Conservation (phyloP, 2,329 filamentous ascomycete species). For the Exophiala spinifera region DNA sequence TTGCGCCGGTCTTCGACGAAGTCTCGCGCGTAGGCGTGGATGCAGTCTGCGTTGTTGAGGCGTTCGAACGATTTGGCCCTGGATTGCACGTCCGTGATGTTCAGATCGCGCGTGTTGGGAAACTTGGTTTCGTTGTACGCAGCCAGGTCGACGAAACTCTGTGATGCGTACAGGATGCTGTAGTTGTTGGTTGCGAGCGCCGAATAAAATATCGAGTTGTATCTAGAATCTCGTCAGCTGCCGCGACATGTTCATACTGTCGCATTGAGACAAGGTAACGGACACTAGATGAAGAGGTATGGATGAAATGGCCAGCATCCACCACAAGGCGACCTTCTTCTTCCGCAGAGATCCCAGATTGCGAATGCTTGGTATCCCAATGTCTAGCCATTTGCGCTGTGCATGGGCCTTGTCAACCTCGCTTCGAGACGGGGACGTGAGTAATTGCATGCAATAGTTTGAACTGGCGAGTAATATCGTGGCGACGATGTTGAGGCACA, state of each 20-base stretch:
- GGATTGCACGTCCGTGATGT: slow-evolving; percentile 20
- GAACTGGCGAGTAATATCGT: slow-evolving; percentile 47
- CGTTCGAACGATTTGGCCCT: slow-evolving; percentile 11
- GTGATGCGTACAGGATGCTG: slow-evolving; percentile 21
- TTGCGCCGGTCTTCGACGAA: slow-evolving; percentile 26
- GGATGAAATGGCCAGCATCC: slow-evolving; percentile 27
- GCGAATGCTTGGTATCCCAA: slow-evolving; percentile 32
- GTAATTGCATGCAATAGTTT: slow-evolving; percentile 53
- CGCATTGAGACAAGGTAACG: slow-evolving; percentile 11
- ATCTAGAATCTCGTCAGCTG: slow-evolving; percentile 21
- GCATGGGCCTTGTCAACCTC: slow-evolving; percentile 51
- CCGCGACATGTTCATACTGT: neutral
- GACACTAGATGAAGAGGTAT: slow-evolving; percentile 32
- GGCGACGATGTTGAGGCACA: slow-evolving; percentile 49
- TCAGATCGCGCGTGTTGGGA: slow-evolving; percentile 18
- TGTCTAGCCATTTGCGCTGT: slow-evolving; percentile 33
- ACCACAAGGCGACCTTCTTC: slow-evolving; percentile 27
- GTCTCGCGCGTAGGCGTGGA: slow-evolving; percentile 21
- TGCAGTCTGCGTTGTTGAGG: slow-evolving; percentile 23
- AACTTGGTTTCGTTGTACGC: slow-evolving; percentile 21
- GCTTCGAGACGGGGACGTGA: slow-evolving; percentile 49
- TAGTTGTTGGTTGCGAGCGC: slow-evolving; percentile 30
- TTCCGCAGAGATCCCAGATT: slow-evolving; percentile 29
- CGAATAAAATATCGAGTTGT: slow-evolving; percentile 33
- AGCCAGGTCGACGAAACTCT: slow-evolving; percentile 21